Conservation (phyloP, 176 grass and related monocot genomes). For the Metroxylon sagu region DNA sequence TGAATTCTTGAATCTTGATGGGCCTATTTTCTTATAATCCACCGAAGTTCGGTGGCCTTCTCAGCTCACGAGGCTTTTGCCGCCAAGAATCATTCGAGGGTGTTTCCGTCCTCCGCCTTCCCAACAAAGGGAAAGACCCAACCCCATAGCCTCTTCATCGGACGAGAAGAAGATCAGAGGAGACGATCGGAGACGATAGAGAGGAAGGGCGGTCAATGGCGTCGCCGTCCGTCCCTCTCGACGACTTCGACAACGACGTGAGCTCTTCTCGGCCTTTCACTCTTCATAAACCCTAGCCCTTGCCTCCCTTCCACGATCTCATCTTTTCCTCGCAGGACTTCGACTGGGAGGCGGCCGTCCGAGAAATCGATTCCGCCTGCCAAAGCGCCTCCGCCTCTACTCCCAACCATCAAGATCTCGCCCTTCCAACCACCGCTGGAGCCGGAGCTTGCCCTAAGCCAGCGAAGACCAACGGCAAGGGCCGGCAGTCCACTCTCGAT, state of each 20-base stretch:
- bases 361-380: conserved; percentile 50
- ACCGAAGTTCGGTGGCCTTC: too few species aligned
- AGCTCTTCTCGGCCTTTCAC: conserved; percentile 12
- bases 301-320: background rate
- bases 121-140: too few species aligned
- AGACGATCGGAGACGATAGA: too few species aligned
- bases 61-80: too few species aligned
- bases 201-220: too few species aligned
- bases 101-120: too few species aligned
- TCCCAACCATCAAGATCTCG: conserved; percentile 5
- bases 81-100: too few species aligned
- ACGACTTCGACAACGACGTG: conserved; percentile 51
- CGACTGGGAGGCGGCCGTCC: conserved; percentile 76
- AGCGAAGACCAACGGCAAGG: conserved; percentile 3
- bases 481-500: conserved; percentile 62
- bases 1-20: too few species aligned
- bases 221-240: background rate
- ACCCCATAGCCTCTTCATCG: too few species aligned
- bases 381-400: conserved; percentile 14
- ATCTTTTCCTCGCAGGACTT: conserved; percentile 29
- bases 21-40: too few species aligned
- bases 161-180: too few species aligned
- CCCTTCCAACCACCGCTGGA: background rate
- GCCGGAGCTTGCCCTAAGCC: conserved; percentile 2
- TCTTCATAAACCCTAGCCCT: background rate